Base-by-base conservation (phyloP, 1,284 basidiomycete genomes). In the Pterulicium gracile region DNA sequence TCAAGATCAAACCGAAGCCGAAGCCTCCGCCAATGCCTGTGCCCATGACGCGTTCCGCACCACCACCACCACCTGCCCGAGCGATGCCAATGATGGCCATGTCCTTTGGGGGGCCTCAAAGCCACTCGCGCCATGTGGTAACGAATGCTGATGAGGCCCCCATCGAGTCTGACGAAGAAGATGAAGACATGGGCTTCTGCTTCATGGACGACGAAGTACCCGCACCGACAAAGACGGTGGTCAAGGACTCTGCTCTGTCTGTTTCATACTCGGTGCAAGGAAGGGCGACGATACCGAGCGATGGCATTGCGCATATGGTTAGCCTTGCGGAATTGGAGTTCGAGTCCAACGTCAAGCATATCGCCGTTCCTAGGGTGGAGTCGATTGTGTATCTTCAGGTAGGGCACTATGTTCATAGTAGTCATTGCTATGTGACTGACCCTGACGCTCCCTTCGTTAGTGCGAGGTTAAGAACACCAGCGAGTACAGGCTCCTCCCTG, bases 271-370 rank as follows among this genome's bases (percentile, higher is more conserved):
- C 62, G 23, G 72, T 79, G 13, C 66, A 69, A 21, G 74, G 72
- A 2, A 52, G 60, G 4, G 67, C 68, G 0, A 69, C 64, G 15
- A 69, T 79, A 45, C 72, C 74, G 0, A 72, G 68, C 48, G 76
- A 78, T 54, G 73, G 70, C 0, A 56, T 64, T 2, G 64, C 67
- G 21, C 77, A 81, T 56, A 72, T 73, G 45, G 75, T 79, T 3
- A 63, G 69, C 10, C 61, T 80, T 44, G 70, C 75, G 0, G 54
- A 69, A 2, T 58, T 79, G 20, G 60, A 64, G 1, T 73, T 79
- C 51, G 61, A 70, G 15, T 62, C 69, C 1, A 62, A 62, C 24
- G 60, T 77, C 32, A 64, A 67, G 24, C 69, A 75, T 54, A 65
- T 78, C 17, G 61, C 66, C 3, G 67, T 75, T 32, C 77, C 77